These are phyloP conservation scores for Ophiostoma quercus DNA, from an alignment of 2,329 filamentous ascomycete species.

Conservation along the genomic window DNA sequence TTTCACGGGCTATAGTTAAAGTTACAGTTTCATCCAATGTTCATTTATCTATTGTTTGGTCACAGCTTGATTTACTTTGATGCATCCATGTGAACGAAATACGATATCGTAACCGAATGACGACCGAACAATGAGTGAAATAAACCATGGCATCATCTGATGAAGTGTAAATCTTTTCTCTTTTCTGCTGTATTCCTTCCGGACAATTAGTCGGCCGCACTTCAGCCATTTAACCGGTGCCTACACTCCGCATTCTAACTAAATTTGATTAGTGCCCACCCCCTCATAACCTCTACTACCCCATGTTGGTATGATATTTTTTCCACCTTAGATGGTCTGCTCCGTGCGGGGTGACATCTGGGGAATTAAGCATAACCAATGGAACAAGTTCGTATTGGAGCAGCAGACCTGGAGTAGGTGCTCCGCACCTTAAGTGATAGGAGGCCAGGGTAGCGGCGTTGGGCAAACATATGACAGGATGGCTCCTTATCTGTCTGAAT, in stretches of 20 bases:
- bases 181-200: background rate
- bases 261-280: background rate
- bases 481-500: background rate
- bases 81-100: background rate
- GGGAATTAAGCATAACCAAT: background rate
- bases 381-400: background rate
- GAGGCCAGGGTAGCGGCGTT: background rate
- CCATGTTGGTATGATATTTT: background rate
- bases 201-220: background rate
- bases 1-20: background rate
- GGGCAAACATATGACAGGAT: background rate
- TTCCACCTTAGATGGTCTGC: background rate
- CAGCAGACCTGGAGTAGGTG: background rate
- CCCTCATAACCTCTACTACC: background rate
- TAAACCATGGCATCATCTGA: background rate
- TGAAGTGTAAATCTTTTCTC: background rate
- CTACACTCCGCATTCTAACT: background rate
- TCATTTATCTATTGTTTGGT: background rate
- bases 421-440: background rate
- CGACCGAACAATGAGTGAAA: background rate
- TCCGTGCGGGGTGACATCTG: conserved; percentile 16
- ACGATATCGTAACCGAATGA: background rate
- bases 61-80: background rate
- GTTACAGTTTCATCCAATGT: background rate
- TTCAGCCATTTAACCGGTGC: conserved; percentile 3